phyloP scores from a whole-genome alignment of 202 grass and related monocot species.

The Tripidium arundinaceum region DNA sequence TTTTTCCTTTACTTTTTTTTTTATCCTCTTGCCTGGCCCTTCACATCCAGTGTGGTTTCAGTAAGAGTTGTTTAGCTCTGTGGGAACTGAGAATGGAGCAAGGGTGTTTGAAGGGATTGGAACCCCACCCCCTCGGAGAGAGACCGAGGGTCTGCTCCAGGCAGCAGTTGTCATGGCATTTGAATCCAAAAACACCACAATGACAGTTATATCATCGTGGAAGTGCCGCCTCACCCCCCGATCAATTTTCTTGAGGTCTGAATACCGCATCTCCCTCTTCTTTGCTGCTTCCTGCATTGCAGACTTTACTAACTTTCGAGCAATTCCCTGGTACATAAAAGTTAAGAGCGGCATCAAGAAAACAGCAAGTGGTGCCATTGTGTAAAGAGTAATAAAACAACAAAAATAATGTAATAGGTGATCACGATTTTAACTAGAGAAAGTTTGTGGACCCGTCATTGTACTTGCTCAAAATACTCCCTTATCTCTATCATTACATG shows the following conservation, averaged over 20 bases:
- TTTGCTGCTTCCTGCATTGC: slow-evolving; percentile 80
- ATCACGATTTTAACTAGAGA: neutral
- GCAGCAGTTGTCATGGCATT: slow-evolving; percentile 41
- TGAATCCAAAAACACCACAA: slow-evolving; percentile 74
- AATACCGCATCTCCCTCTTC: slow-evolving; percentile 94
- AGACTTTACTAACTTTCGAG: slow-evolving; percentile 62
- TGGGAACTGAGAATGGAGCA: slow-evolving; percentile 53
- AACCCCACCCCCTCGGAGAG: slow-evolving; percentile 66
- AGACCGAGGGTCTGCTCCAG: slow-evolving; percentile 61
- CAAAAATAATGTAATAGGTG: neutral
- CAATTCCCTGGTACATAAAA: slow-evolving; percentile 56
- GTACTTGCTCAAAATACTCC: neutral
- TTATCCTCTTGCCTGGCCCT: slow-evolving; percentile 23
- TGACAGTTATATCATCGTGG: slow-evolving; percentile 78
- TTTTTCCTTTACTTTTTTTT: neutral
- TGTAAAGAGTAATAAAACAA: neutral
- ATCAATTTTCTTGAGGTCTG: slow-evolving; percentile 83
- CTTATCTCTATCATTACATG: neutral
- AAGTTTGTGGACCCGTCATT: neutral
- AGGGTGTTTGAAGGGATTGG: slow-evolving; percentile 60
- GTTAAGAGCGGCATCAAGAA: slow-evolving; percentile 21
- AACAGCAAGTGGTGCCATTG: neutral
- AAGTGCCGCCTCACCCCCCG: slow-evolving; percentile 77
- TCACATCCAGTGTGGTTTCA: slow-evolving; percentile 21
- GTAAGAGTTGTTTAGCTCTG: slow-evolving; percentile 39